These are phyloP conservation scores for Phialemoniopsis sp. DNA, from an alignment of 2,329 filamentous ascomycete species.

Conservation along the genomic window DNA sequence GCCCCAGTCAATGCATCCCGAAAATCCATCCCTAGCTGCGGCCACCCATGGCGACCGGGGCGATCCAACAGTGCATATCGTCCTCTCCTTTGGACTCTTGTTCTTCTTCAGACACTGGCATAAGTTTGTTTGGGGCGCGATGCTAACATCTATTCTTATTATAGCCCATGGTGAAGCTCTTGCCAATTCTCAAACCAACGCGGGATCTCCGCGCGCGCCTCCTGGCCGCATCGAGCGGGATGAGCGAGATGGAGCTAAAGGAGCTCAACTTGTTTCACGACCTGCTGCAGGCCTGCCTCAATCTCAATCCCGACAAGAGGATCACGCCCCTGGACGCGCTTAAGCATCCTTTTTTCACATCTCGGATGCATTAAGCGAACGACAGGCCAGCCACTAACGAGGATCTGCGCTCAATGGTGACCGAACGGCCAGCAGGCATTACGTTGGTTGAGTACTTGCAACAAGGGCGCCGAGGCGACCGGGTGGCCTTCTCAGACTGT, in stretches of 20 bases:
- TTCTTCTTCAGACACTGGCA: not conserved
- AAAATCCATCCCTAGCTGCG: not conserved
- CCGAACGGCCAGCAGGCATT: no score
- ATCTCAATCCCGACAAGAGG: conserved; percentile 87
- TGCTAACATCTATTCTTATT: conserved; percentile 11
- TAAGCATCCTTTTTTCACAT: conserved; percentile 79
- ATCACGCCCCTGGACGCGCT: conserved; percentile 83
- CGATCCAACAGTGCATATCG: not conserved
- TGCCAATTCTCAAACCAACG: conserved; percentile 70
- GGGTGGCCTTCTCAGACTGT: no score
- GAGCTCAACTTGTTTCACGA: conserved; percentile 84
- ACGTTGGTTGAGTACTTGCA: no score
- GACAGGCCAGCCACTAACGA: not conserved
- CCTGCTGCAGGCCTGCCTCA: conserved; percentile 81
- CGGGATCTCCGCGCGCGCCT: conserved; percentile 80
- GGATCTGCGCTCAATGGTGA: not conserved
- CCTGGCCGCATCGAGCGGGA: conserved; percentile 66
- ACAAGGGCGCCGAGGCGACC: no score
- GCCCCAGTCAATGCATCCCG: no score
- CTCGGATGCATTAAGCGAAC: conserved; percentile 21
- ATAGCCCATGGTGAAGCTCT: conserved; percentile 62
- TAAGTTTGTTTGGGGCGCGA: not conserved
- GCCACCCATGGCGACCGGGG: not conserved
- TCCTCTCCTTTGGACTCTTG: not conserved
- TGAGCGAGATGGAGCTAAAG: conserved; percentile 69